phyloP scores from a whole-genome alignment of 495 filamentous ascomycete genomes.

The Penicillium ucsense region DNA sequence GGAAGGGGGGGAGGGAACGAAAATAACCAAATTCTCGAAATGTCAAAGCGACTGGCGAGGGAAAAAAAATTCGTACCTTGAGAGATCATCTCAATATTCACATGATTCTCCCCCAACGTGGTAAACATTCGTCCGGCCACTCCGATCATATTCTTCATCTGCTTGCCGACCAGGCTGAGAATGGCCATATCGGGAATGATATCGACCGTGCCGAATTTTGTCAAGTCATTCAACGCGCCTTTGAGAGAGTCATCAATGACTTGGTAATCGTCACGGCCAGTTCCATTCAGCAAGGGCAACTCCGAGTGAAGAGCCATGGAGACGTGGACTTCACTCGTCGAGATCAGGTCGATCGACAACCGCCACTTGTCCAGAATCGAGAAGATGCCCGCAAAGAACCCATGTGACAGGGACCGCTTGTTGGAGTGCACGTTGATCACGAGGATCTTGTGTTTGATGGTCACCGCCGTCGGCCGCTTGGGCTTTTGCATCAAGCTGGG shows the following conservation, averaged over 20 bases:
- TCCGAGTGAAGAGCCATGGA: constrained; percentile 85
- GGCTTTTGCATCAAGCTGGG: constrained; percentile 40
- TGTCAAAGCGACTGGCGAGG: neutral
- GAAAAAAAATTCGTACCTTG: constrained; percentile 55
- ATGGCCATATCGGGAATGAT: constrained; percentile 84
- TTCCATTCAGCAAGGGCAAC: constrained; percentile 39
- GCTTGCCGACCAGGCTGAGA: constrained; percentile 78
- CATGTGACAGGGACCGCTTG: constrained; percentile 76
- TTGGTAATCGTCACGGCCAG: constrained; percentile 51
- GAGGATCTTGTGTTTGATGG: constrained; percentile 85
- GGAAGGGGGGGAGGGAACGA: constrained; percentile 2
- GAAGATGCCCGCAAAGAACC: constrained; percentile 88
- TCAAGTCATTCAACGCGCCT: constrained; percentile 57
- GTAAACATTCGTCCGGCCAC: constrained; percentile 85
- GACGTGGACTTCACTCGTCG: constrained; percentile 88
- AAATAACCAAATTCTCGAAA: neutral
- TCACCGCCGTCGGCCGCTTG: constrained; percentile 82
- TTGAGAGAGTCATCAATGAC: constrained; percentile 56
- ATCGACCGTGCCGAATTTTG: constrained; percentile 73
- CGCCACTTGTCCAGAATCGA: constrained; percentile 68
- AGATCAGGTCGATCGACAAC: constrained; percentile 86
- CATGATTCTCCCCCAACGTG: constrained; percentile 73
- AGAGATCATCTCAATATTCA: constrained; percentile 97
- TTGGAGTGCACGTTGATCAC: constrained; percentile 95
- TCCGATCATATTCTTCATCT: constrained; percentile 92